Base-by-base conservation (phyloP, 345 rosid species). In the Corchorus olitorius region DNA sequence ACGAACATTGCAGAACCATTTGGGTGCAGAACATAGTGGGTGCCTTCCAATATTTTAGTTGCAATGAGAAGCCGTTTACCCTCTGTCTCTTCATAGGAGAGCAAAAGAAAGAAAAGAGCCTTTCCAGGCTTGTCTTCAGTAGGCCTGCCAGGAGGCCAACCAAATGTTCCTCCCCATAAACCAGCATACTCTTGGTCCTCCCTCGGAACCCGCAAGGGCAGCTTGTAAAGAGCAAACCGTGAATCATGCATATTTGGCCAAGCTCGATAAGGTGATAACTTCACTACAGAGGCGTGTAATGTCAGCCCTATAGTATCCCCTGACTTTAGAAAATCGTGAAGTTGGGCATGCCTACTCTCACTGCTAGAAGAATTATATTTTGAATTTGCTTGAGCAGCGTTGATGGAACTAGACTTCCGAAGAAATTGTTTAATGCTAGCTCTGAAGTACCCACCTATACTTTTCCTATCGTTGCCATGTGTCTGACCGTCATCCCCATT, bases 1-100 rank as follows among this genome's bases (percentile, higher is more conserved):
- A 88, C 81, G 79, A 94, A 94, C 94, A 94, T 91, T 27, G 97
- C 90, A 1, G 97, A 92, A 45, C 98, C 98, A 81, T 90, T 94
- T 72, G 98, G 98, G 83, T 89, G 92, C 75, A 86, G 82, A 76
- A 89, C 98, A 71, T 94, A 91, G 80, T 92, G 92, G 65, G 89
- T 94, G 17, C 98, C 97, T 83, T 93, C 97, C 65, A 93, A 85
- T 80, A 93, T 93, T 83, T 94, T 94, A 60, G 93, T 92, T 27
- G 97, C 98, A 63, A 92, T 85, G 49, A 94, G 92, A 52, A 76
- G 78, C 15, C 75, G 83, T 63, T 83, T 86, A 27, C 87, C 90
- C 60, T 83, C 79, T 61, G 88, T 81, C 79, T 92, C 87, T 67
- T 87, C 93, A 62, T 92, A 94, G 33, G 94, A 88, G 73, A 94